Evolutionary conservation across 768 basidiomycete species (phyloP), one percentile per base, ranked within the genome.

Genomic region (Mycena indigotica): DNA sequence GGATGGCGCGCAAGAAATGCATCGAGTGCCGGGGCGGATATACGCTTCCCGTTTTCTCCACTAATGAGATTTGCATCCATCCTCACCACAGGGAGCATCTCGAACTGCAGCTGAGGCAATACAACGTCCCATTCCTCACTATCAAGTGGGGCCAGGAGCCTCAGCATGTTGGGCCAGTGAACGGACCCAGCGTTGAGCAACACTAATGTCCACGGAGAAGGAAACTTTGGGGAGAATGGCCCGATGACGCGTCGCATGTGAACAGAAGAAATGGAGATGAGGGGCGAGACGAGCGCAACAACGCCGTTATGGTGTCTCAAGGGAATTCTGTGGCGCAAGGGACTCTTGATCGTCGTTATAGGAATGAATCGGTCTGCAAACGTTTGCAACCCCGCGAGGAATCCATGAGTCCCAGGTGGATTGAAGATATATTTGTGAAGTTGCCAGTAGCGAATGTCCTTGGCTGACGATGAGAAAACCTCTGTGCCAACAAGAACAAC

Each of bases 401-500:
- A 26, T 2, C 52, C 26, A 8, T 25, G 28, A 12, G 12, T 44
- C 41, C 15, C 17, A 4, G 54, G 17, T 3, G 55, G 50, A 2
- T 52, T 41, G n/a, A 62, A 62, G 28, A 15, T 40, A 28, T 62
- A 62, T 39, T 58, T 58, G 25, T 62, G 53, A 2, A 62, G 30
- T 50, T 53, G 61, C 61, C 61, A 62, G 12, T 26, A 40, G 26
- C 41, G 41, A 5, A 62, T 56, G 32, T 55, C 53, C n/a, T 41
- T 39, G 12, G 61, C 53, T 5, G 41, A 54, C 13, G 28, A 62
- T 21, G 53, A 58, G 26, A 62, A 58, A 38, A 62, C n/a, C 29
- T 62, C 61, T 2, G 50, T 62, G 28, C 51, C 50, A 15, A 62
- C 61, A 15, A 58, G 50, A 13, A 62, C 61, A n/a, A 62, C 51